Conservation (phyloP, 352 stramenopile genomes). For the Phytophthora cryptogea region DNA sequence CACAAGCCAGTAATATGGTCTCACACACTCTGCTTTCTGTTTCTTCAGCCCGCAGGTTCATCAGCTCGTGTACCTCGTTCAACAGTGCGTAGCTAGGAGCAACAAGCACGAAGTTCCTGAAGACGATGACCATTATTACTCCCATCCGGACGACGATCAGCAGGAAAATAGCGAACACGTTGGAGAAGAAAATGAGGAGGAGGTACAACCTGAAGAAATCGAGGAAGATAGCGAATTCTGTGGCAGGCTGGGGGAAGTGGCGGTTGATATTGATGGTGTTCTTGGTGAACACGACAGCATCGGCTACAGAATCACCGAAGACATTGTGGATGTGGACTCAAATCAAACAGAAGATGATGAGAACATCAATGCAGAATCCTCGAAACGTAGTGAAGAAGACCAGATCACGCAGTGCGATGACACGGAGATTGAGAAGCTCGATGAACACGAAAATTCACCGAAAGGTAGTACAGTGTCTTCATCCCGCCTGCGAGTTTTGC, state of each 20-base stretch:
- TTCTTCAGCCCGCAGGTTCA: slow-evolving; percentile 43
- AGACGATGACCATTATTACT: slow-evolving; percentile 22
- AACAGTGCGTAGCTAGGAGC: slow-evolving; percentile 29
- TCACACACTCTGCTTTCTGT: slow-evolving; percentile 9
- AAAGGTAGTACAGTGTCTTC: slow-evolving; percentile 2
- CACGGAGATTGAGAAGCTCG: slow-evolving; percentile 10
- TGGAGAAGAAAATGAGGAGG: slow-evolving; percentile 18
- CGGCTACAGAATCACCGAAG: slow-evolving; percentile 27
- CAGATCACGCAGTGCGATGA: slow-evolving; percentile 3
- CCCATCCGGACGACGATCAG: slow-evolving; percentile 5
- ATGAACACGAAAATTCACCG: slow-evolving; percentile 2
- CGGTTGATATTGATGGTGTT: slow-evolving; percentile 17
- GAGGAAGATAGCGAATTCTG: slow-evolving; percentile 23
- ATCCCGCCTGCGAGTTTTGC: slow-evolving; percentile 20
- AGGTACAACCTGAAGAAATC: slow-evolving; percentile 3
- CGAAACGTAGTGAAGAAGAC: slow-evolving; percentile 6
- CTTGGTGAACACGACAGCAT: slow-evolving; percentile 20
- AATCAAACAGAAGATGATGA: slow-evolving; percentile 60
- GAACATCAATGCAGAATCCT: slow-evolving; percentile 1
- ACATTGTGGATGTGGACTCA: slow-evolving; percentile 23
- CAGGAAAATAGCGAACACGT: slow-evolving; percentile 13
- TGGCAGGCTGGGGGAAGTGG: slow-evolving; percentile 25
- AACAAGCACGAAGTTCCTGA: slow-evolving; percentile 38
- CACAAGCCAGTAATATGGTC: background rate
- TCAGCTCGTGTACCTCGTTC: slow-evolving; percentile 42